Evolutionary conservation across 208 protist species (phyloP), one percentile per base, ranked within the genome.

Genomic region (Crithidia thermophila): DNA sequence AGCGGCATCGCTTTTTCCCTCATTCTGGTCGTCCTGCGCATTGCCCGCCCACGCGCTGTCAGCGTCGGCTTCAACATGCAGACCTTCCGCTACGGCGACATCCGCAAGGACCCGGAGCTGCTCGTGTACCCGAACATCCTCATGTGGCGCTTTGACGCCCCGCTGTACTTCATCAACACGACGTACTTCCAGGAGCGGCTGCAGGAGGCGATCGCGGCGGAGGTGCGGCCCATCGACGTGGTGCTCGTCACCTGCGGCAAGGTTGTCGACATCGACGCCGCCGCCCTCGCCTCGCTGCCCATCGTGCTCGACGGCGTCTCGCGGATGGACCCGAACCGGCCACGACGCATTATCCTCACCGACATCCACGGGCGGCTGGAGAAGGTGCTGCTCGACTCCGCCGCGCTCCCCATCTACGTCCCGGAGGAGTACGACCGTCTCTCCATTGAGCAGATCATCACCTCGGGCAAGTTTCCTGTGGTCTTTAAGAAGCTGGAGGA

Each of bases 61-160:
- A 77, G 61, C 31, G 77, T 87, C 18, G 81, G 81, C 39, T 87
- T 87, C 60, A 82, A 77, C 75, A 73, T 80, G 67, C 64, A 62
- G 37, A 87, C 71, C 1, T 77, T 77, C 34, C 72, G 56, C 56
- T 87, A 81, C 57, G 81, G 76, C 31, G 77, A 87, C 52, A 69
- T 87, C 42, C 60, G 71, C 50, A 79, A 87, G 47, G 81, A 87
- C 25, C 70, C 74, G 18, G 77, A 87, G 75, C 75, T 84, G 53
- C 78, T 87, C 11, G 81, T 87, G 28, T 84, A 87, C 62, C 81
- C 81, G n/a, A 77, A 82, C 43, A 80, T 87, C 14, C 74, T 87
- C 14, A 56, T 87, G 55, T 87, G 81, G 81, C 77, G 77, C 51
- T 87, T 87, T 43, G 81, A 87, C 42, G 81, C 81, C 39, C 81